These are phyloP conservation scores for Nicotiana paniculata DNA, from an alignment of 257 asterid genomes.

Conservation along the genomic window DNA sequence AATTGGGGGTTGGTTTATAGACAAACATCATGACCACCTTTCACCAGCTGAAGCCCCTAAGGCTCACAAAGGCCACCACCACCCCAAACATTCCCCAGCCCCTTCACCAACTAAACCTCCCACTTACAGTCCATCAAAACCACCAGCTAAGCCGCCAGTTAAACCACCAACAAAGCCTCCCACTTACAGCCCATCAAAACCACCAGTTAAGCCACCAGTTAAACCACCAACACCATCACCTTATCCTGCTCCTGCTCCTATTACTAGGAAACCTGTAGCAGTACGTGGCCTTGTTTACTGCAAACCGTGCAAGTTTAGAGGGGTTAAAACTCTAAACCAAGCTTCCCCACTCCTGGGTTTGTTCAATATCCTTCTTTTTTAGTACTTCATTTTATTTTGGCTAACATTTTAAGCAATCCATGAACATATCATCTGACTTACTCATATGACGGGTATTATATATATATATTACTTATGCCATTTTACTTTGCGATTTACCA, in stretches of 20 bases:
- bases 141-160: not conserved
- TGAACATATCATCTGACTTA: not conserved
- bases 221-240: not conserved
- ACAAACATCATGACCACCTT: not conserved
- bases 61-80: not conserved
- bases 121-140: not conserved
- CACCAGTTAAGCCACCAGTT: not conserved
- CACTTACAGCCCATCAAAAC: not conserved
- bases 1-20: not conserved
- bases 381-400: too few species aligned
- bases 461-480: too few species aligned
- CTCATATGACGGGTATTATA: too few species aligned
- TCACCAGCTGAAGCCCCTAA: constrained; percentile 8
- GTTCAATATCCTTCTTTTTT: not conserved
- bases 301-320: constrained; percentile 58
- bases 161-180: not conserved
- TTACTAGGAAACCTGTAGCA: constrained; percentile 30
- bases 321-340: constrained; percentile 27
- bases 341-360: constrained; percentile 46
- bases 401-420: too few species aligned
- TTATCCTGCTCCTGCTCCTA: not conserved
- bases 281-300: constrained; percentile 59
- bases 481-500: too few species aligned
- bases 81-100: not conserved
- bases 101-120: not conserved